A percentile compares a stretch with the other conserved stretches of the same genome.
phyloP scores from a whole-genome alignment of 345 rosid genomes.

The Fremontodendron californicum region DNA sequence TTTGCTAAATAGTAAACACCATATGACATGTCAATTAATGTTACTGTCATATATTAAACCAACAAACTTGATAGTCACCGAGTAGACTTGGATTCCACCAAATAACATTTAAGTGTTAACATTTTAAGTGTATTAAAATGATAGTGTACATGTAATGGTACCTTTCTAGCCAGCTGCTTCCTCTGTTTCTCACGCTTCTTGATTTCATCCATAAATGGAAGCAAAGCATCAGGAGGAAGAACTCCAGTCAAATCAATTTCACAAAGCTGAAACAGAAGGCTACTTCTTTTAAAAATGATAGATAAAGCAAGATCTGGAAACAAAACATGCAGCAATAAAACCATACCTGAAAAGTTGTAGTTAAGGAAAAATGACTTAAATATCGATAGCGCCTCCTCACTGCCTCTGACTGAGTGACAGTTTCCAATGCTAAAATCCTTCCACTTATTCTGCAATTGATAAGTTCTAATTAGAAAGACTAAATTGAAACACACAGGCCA shows the following conservation, averaged over 20 bases:
- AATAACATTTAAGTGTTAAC: not conserved
- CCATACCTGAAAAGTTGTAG: constrained; percentile 75
- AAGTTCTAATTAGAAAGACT: not conserved
- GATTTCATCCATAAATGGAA: constrained; percentile 84
- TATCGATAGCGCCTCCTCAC: constrained; percentile 81
- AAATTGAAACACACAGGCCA: not conserved
- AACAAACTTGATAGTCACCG: not conserved
- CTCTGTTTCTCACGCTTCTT: constrained; percentile 80
- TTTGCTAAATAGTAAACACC: constrained; percentile 1
- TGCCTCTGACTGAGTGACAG: constrained; percentile 80
- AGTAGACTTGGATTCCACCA: not conserved
- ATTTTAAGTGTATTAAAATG: not conserved
- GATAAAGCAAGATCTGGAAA: not conserved
- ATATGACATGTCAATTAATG: not conserved
- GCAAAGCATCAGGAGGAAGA: constrained; percentile 58
- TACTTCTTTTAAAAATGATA: constrained; percentile 6
- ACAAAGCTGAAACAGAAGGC: constrained; percentile 57
- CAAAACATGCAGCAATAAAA: not conserved
- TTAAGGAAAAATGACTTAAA: constrained; percentile 86
- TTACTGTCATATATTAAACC: not conserved
- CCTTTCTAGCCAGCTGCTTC: constrained; percentile 77
- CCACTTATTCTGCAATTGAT: constrained; percentile 63
- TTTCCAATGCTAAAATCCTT: constrained; percentile 76
- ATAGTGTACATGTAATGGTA: constrained; percentile 18
- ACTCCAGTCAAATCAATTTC: constrained; percentile 76